These are phyloP conservation scores for Ophiostoma angusticollis DNA, from an alignment of 2,329 filamentous ascomycete genomes.

Conservation along the genomic window DNA sequence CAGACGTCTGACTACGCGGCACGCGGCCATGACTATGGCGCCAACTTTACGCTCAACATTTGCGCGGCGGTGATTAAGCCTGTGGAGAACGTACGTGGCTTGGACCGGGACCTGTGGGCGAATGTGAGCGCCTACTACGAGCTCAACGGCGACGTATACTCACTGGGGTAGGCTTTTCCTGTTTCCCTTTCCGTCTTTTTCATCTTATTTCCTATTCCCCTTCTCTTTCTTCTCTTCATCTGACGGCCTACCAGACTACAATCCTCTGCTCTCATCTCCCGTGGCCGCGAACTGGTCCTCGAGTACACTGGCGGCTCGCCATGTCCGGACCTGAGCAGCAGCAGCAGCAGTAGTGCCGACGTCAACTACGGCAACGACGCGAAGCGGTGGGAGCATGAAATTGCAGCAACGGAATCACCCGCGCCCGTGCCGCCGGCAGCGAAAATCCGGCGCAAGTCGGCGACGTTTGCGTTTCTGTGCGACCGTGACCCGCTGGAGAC, in stretches of 20 bases:
- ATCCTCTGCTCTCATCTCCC: conserved; percentile 39
- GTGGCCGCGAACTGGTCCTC: conserved; percentile 62
- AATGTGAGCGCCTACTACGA: conserved; percentile 73
- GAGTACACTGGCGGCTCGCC: conserved; percentile 69
- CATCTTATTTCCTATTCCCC: background rate
- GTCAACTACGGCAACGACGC: conserved; percentile 21
- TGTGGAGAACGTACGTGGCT: conserved; percentile 48
- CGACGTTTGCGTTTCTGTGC: conserved; percentile 86
- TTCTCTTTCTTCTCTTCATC: background rate
- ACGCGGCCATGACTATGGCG: conserved; percentile 62
- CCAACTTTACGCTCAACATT: conserved; percentile 76
- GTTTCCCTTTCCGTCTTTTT: conserved; percentile 4
- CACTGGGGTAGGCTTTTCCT: conserved; percentile 50
- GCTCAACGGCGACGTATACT: conserved; percentile 51
- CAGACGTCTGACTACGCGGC: conserved; percentile 45
- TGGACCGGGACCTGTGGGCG: conserved; percentile 47
- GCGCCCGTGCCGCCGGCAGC: conserved; percentile 13
- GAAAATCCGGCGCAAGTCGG: conserved; percentile 52
- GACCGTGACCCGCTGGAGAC: conserved; percentile 64
- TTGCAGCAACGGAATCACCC: conserved; percentile 3
- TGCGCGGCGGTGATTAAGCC: conserved; percentile 62
- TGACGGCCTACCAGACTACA: conserved; percentile 43
- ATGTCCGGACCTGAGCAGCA: conserved; percentile 38
- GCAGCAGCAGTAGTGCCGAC: conserved; percentile 18
- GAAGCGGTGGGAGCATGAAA: conserved; percentile 15